Base-by-base conservation (phyloP, 73 alveolate species). In the Paramecium primaurelia region DNA sequence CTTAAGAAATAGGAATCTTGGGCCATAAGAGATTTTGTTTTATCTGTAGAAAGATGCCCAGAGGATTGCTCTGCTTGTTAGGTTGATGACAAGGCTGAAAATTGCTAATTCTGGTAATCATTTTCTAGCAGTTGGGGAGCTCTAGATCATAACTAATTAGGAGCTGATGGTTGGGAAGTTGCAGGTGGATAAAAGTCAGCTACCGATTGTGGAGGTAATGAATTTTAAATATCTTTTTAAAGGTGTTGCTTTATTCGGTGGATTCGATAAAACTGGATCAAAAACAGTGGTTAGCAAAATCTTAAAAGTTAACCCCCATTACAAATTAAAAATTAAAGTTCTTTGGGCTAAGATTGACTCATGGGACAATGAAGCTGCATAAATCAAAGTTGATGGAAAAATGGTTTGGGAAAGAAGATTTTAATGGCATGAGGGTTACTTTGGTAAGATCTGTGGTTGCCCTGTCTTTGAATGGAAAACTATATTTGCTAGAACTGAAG, bases 51-150 rank as follows among this genome's bases (percentile, higher is more conserved):
- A 80, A 80, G 58, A 42, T 80, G 91, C 16, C 91, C 91, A 80
- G 91, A 80, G 34, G 91, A 77, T 47, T 80, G 91, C 73, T 80
- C 91, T 14, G 91, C 91, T 25, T 80, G 91, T 18, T 44, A 40
- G 7, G 71, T 16, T 3, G 77, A 64, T 45, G 91, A 80, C 6
- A 26, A 34, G n/a, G n/a, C 1, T 12, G 91, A 80, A 14, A 49
- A 25, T 36, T 80, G 91, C 45, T 2, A 47, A 28, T 34, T 10
- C 32, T 80, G 91, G 91, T 45, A 22, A 40, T 34, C 71, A 45
- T 34, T 45, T 49, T 22, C 47, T 0, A 45, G 16, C n/a, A 20
- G 45, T 49, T 80, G 91, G 91, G 75, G 11, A 22, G n/a, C 77
- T 14, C 16, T 26, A 10, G 91, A 45, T 26, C n/a, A 42, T 32